Base-by-base conservation (phyloP, 2,329 filamentous ascomycete genomes). In the Mariannaea elegans region DNA sequence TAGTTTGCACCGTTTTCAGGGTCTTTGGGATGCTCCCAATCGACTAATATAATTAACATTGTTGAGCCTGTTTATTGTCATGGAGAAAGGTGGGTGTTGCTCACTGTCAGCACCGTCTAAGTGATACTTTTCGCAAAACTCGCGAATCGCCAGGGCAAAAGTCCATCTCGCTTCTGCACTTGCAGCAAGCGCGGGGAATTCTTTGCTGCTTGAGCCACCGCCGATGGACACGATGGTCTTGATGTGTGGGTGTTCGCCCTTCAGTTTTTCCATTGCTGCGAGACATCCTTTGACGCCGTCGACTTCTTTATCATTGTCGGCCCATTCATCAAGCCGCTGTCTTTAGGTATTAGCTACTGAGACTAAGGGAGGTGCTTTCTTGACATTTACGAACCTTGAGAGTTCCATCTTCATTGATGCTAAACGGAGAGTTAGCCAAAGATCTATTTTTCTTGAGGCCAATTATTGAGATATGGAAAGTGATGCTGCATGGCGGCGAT, bases 81-180 rank as follows among this genome's bases (percentile, higher is more conserved):
- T 27, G 9, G 24, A 6, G 24, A 27, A 27, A 27, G 24, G 24
- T 27, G 24, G 24, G 24, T 27, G n/a, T 27, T 5, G 24, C 71
- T 56, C 75, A 89, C 87, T 83, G 63, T 91, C 88, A 27, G 90
- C 82, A 2, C 88, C 88, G 67, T 90, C 87, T 10, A 91, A 77
- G 1, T 78, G 77, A 69, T 85, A 85, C 48, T 79, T 73, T 59
- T 88, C 82, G 21, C 88, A 84, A 59, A 90, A 79, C 12, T 76
- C 75, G 49, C 80, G 77, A 19, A 84, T 81, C 4, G 81, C 81
- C n/a, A 74, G 74, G 3, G 84, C 86, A 71, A 90, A 89, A 2
- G 75, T 82, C 41, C 81, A 77, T 36, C 86, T 77, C 3, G 80
- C 73, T 4, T 72, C 66, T 12, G 77, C 74, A 65, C 78, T 81